These are phyloP conservation scores for Termitomyces eurrhizus DNA, from an alignment of 768 basidiomycete species.

Conservation along the genomic window DNA sequence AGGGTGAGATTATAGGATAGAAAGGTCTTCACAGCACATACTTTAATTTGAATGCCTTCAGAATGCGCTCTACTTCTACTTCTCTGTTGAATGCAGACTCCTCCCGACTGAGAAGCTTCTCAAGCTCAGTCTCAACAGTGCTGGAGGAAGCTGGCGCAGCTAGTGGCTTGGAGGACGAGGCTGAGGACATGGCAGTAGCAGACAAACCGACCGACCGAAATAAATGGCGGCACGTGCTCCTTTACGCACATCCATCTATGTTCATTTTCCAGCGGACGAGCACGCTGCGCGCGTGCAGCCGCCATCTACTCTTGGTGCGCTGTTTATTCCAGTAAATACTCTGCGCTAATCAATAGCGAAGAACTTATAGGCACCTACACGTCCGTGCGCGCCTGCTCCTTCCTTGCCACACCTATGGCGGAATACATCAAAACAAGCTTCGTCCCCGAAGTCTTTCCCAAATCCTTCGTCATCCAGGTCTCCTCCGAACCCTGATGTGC, in stretches of 20 bases:
- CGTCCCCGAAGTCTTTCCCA: constrained; percentile 4
- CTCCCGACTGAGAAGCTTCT: no score
- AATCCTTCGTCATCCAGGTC: constrained; percentile 2
- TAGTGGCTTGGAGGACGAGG: no score
- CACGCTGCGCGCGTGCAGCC: background rate
- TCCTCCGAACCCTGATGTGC: constrained; percentile 1
- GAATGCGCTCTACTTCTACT: no score
- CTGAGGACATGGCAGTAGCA: constrained; percentile 14
- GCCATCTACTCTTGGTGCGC: constrained; percentile 7
- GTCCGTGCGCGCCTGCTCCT: background rate
- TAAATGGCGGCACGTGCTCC: constrained; percentile 11
- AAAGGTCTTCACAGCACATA: no score
- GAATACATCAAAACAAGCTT: constrained; percentile 14
- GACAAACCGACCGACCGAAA: background rate
- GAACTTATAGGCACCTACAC: constrained; percentile 11
- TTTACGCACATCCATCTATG: background rate
- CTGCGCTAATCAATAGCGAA: constrained; percentile 7
- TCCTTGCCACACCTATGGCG: constrained; percentile 3
- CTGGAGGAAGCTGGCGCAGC: no score
- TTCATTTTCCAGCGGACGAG: constrained; percentile 11
- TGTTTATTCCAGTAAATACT: background rate
- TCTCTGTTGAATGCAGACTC: no score
- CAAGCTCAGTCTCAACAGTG: no score
- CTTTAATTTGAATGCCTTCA: no score
- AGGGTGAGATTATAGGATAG: no score